Evolutionary conservation across 176 grass and related monocot genomes (phyloP).

Genomic region (Phyllostachys edulis): DNA sequence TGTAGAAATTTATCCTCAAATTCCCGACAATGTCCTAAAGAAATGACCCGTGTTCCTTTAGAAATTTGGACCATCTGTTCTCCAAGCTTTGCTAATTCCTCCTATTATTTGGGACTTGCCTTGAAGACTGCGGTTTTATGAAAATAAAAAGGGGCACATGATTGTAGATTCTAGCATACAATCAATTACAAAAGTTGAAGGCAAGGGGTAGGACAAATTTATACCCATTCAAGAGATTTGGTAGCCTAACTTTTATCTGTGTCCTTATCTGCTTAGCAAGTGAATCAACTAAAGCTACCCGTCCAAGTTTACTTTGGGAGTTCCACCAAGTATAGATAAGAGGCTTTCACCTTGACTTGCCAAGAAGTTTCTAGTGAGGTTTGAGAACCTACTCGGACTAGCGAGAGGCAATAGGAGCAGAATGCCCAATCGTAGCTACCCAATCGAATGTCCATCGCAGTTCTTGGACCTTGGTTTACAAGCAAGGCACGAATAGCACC

Average conservation of each 20-base stretch:
- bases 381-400: slow-evolving; percentile 56
- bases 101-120: slow-evolving; percentile 81
- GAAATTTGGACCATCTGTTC: slow-evolving; percentile 76
- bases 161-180: slow-evolving; percentile 18
- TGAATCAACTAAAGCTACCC: slow-evolving; percentile 73
- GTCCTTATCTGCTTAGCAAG: slow-evolving; percentile 73
- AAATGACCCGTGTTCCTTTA: slow-evolving; percentile 76
- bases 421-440: slow-evolving; percentile 75
- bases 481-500: slow-evolving; percentile 73
- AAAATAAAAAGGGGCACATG: background rate
- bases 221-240: slow-evolving; percentile 76
- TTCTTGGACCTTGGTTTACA: slow-evolving; percentile 65
- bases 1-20: slow-evolving; percentile 80
- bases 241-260: slow-evolving; percentile 63
- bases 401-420: slow-evolving; percentile 52
- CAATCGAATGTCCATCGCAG: slow-evolving; percentile 63
- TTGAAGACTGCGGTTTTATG: slow-evolving; percentile 51
- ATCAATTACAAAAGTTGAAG: slow-evolving; percentile 9
- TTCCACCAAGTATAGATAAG: slow-evolving; percentile 62
- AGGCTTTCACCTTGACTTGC: slow-evolving; percentile 75
- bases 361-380: slow-evolving; percentile 66
- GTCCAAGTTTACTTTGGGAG: slow-evolving; percentile 69
- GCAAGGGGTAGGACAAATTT: background rate
- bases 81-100: slow-evolving; percentile 78
- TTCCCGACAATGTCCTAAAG: slow-evolving; percentile 83